A percentile compares a stretch with the other conserved stretches of the same genome.
These are phyloP conservation scores for Lactifluus hygrophoroides DNA, from an alignment of 768 basidiomycete genomes.

Conservation along the genomic window DNA sequence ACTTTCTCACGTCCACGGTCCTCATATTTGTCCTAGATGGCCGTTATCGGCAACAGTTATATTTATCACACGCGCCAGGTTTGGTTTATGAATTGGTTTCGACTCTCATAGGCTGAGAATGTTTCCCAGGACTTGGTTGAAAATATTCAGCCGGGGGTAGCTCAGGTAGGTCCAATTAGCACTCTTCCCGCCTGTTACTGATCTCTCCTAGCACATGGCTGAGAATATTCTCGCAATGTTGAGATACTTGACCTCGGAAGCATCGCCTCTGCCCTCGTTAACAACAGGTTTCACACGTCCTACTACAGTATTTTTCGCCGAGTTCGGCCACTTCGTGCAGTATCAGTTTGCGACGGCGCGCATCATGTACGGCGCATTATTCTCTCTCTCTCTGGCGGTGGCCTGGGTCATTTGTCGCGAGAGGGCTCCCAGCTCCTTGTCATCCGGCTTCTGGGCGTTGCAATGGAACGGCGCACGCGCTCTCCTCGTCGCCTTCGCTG, in stretches of 20 bases:
- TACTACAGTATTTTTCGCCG: constrained; percentile 68
- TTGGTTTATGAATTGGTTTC: constrained; percentile 2
- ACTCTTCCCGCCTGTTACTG: background rate
- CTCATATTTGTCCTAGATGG: constrained; percentile 48
- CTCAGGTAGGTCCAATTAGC: constrained; percentile 31
- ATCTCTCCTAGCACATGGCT: constrained; percentile 65
- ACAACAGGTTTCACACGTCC: constrained; percentile 43
- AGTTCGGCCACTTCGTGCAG: constrained; percentile 58
- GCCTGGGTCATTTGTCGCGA: constrained; percentile 33
- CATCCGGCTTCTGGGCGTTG: constrained; percentile 30
- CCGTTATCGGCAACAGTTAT: constrained; percentile 86
- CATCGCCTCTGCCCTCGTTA: constrained; percentile 61
- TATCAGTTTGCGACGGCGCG: constrained; percentile 71
- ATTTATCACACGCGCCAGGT: constrained; percentile 90
- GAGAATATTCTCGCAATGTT: constrained; percentile 80
- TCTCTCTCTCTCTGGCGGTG: constrained; percentile 39
- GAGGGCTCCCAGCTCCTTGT: constrained; percentile 23
- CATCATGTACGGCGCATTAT: constrained; percentile 47
- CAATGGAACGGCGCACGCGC: constrained; percentile 41
- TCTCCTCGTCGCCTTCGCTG: constrained; percentile 42
- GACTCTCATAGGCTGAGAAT: background rate
- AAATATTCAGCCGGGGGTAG: constrained; percentile 77
- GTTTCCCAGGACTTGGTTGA: constrained; percentile 60
- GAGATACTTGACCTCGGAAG: constrained; percentile 57
- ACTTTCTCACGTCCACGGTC: background rate